phyloP scores from a whole-genome alignment of 306 rosid genomes.

The Inga oerstediana region DNA sequence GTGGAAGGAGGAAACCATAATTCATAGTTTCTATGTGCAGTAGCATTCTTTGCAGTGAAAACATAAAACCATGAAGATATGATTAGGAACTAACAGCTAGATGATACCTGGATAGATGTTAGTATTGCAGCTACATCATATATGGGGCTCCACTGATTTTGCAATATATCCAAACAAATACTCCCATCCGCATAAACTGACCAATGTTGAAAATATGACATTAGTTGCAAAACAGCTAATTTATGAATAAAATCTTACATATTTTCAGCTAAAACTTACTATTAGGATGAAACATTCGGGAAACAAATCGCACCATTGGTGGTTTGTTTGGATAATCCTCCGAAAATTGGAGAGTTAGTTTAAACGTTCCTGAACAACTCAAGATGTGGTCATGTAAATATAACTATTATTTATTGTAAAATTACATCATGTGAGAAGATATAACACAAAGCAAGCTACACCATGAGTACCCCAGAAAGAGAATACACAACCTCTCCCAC shows the following conservation, averaged over 20 bases:
- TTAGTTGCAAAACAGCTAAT: background rate
- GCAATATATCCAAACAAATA: constrained; percentile 62
- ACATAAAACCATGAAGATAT: too few relatives aligned
- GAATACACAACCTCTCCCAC: background rate
- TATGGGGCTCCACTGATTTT: constrained; percentile 72
- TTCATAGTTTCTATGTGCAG: background rate
- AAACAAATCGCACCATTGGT: constrained; percentile 86
- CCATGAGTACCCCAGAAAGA: background rate
- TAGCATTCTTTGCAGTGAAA: background rate
- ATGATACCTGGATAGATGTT: constrained; percentile 61
- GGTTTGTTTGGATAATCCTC: constrained; percentile 97
- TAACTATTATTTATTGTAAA: background rate
- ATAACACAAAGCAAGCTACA: constrained; percentile 12
- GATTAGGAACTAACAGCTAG: too few relatives aligned
- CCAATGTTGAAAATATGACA: background rate
- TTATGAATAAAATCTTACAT: constrained; percentile 11
- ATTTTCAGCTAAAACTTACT: constrained; percentile 56
- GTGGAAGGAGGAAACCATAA: background rate
- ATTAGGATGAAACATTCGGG: constrained; percentile 92
- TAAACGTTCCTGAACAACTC: constrained; percentile 78
- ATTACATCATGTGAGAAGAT: background rate
- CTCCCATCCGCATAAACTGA: constrained; percentile 72
- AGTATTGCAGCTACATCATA: constrained; percentile 71
- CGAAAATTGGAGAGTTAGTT: constrained; percentile 80
- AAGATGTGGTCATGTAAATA: constrained; percentile 27